Conservation (phyloP, 2,329 filamentous ascomycete species). For the Nectriaceae sp. region DNA sequence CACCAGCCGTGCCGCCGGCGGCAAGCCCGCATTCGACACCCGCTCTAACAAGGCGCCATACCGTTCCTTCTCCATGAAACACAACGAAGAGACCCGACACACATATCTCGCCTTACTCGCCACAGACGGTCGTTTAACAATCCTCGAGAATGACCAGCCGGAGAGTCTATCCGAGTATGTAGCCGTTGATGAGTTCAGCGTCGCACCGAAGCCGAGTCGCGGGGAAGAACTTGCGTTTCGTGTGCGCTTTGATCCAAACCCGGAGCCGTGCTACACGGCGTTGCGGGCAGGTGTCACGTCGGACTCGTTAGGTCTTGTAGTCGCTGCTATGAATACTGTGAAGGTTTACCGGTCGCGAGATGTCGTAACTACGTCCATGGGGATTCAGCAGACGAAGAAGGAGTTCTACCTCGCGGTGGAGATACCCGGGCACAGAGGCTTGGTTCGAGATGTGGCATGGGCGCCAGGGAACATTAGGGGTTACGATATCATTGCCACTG, state of each 20-base stretch:
- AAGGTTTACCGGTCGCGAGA: slow-evolving; percentile 79
- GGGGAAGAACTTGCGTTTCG: slow-evolving; percentile 88
- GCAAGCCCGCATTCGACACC: slow-evolving; percentile 57
- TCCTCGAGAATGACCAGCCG: slow-evolving; percentile 84
- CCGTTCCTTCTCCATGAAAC: slow-evolving; percentile 81
- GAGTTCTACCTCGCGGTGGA: slow-evolving; percentile 86
- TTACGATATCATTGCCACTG: slow-evolving; percentile 87
- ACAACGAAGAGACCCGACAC: slow-evolving; percentile 76
- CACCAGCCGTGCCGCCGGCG: slow-evolving; percentile 50
- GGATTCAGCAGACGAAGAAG: slow-evolving; percentile 59
- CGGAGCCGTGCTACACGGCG: slow-evolving; percentile 75
- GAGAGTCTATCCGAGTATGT: slow-evolving; percentile 79
- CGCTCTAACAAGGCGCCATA: slow-evolving; percentile 63
- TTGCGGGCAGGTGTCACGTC: slow-evolving; percentile 78
- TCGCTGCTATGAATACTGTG: slow-evolving; percentile 82
- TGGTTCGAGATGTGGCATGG: slow-evolving; percentile 91
- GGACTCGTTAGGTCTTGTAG: slow-evolving; percentile 78
- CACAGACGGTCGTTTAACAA: slow-evolving; percentile 74
- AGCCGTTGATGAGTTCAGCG: slow-evolving; percentile 73
- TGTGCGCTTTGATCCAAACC: slow-evolving; percentile 86
- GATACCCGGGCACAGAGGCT: slow-evolving; percentile 69
- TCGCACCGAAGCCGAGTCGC: slow-evolving; percentile 69
- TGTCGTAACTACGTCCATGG: slow-evolving; percentile 53
- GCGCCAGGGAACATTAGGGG: slow-evolving; percentile 88
- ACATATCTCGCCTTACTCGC: slow-evolving; percentile 86